phyloP scores from a whole-genome alignment of 805 yeast species.

The Komagataella mondaviorum region DNA sequence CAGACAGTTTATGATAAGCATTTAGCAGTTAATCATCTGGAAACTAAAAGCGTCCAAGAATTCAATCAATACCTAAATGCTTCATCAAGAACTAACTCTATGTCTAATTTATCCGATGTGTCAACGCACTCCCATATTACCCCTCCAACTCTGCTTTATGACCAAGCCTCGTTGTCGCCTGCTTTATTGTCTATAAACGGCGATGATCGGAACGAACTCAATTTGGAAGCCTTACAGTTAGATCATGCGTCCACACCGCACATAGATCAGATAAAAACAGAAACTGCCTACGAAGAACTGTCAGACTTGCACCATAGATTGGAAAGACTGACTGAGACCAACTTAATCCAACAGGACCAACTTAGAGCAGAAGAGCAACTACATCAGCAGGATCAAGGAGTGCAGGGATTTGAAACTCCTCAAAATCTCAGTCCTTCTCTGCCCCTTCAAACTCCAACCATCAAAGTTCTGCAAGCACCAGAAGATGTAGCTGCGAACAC shows the following conservation, averaged over 20 bases:
- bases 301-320: conserved; percentile 3
- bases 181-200: background rate
- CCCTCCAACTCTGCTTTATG: background rate
- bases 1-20: background rate
- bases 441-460: conserved; percentile 7
- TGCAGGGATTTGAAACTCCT: background rate
- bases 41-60: background rate
- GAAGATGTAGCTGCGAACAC: conserved; percentile 30
- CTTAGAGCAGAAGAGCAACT: background rate
- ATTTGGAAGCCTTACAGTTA: background rate
- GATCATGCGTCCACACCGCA: background rate
- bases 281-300: conserved; percentile 5
- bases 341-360: conserved; percentile 7
- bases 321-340: conserved; percentile 10
- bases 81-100: background rate
- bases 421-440: background rate
- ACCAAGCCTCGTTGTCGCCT: background rate
- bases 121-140: background rate
- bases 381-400: background rate
- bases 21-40: background rate
- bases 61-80: background rate
- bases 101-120: background rate
- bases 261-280: background rate
- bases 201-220: background rate
- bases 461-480: conserved; percentile 19